A percentile compares a stretch with the other conserved stretches of the same genome.
phyloP scores from a whole-genome alignment of 805 yeast species.

The Grigorovia jiainica region DNA sequence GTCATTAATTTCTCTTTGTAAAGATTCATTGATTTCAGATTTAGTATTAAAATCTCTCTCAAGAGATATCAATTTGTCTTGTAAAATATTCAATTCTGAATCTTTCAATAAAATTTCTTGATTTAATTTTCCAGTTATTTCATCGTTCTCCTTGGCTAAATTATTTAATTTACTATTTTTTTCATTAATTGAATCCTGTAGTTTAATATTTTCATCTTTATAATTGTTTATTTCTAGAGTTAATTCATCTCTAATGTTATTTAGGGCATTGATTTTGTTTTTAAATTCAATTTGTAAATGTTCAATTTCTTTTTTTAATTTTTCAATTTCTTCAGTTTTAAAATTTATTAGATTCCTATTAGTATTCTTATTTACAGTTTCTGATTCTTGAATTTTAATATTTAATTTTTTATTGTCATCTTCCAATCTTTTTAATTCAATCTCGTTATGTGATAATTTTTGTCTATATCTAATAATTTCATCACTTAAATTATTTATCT shows the following conservation, averaged over 20 bases:
- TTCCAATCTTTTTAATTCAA: background rate
- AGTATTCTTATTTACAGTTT: background rate
- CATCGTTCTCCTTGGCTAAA: conserved; percentile 3
- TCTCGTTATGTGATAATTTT: background rate
- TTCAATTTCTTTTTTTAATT: background rate
- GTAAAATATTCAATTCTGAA: background rate
- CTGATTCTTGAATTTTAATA: background rate
- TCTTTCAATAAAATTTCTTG: background rate
- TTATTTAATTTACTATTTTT: conserved; percentile 8
- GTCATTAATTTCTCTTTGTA: conserved; percentile 4
- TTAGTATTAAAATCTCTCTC: background rate
- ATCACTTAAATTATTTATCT: background rate
- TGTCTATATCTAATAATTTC: background rate
- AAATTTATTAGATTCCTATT: background rate
- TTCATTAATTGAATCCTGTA: conserved; percentile 5
- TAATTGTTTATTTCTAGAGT: background rate
- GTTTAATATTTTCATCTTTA: background rate
- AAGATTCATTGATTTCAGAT: background rate
- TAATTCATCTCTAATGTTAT: background rate
- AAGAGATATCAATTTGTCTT: background rate
- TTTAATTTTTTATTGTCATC: background rate
- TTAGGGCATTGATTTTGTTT: background rate
- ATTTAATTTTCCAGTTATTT: background rate
- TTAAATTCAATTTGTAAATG: background rate
- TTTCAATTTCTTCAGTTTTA: background rate